phyloP scores from a whole-genome alignment of 2,329 filamentous ascomycete species.

The Beauveria sp. region DNA sequence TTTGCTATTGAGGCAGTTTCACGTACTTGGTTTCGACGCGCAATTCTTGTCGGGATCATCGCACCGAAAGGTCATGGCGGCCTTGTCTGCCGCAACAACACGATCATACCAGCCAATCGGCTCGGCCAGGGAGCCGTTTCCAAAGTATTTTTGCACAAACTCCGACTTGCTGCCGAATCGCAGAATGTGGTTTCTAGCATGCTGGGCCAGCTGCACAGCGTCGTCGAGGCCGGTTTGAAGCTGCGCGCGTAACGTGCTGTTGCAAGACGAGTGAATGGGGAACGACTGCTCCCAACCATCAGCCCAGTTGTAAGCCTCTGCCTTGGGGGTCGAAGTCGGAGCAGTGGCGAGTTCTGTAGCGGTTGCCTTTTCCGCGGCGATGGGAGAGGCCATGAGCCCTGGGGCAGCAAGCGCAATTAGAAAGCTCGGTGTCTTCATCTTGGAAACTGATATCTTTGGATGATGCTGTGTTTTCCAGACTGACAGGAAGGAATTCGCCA shows the following conservation, averaged over 20 bases:
- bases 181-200: constrained; percentile 56
- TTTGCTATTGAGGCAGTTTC: neutral
- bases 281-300: constrained; percentile 27
- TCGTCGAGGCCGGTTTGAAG: constrained; percentile 51
- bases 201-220: constrained; percentile 46
- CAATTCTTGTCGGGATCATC: constrained; percentile 64
- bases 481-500: no score
- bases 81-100: constrained; percentile 50
- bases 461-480: neutral
- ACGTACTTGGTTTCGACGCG: constrained; percentile 35
- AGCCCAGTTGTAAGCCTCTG: constrained; percentile 25
- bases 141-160: constrained; percentile 61
- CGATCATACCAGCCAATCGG: constrained; percentile 57
- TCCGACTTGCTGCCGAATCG: constrained; percentile 49
- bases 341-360: constrained; percentile 15
- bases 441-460: neutral
- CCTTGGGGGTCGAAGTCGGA: constrained; percentile 15
- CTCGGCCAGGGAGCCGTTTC: constrained; percentile 47
- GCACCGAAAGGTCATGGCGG: constrained; percentile 54
- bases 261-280: constrained; percentile 59
- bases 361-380: constrained; percentile 3
- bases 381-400: neutral
- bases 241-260: constrained; percentile 50
- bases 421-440: neutral
- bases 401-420: neutral